Conservation (phyloP, 78 protist genomes). For the Guillardia theta region DNA sequence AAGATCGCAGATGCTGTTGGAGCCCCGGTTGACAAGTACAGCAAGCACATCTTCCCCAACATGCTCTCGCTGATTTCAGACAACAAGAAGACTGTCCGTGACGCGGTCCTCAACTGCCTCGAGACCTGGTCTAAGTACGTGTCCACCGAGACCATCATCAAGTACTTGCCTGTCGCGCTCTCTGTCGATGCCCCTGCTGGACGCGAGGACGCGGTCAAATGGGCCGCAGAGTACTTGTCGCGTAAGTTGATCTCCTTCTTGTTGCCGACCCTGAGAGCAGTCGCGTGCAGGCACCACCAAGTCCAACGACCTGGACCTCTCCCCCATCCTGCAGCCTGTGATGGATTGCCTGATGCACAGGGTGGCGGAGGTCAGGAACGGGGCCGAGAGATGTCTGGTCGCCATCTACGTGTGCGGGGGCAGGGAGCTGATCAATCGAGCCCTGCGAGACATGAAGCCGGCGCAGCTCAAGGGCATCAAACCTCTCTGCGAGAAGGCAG, state of each 20-base stretch:
- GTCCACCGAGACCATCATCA: neutral
- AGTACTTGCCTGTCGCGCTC: slow-evolving; percentile 23
- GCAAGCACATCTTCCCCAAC: neutral
- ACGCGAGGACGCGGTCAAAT: slow-evolving; percentile 9
- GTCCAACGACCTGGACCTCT: neutral
- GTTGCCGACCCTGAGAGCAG: neutral
- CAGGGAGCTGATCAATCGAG: neutral
- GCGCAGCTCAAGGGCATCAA: slow-evolving; percentile 29
- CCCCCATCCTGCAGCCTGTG: neutral
- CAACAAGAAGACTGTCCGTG: slow-evolving; percentile 22
- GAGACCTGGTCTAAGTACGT: neutral
- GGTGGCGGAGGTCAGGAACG: slow-evolving; percentile 25
- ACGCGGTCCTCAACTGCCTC: slow-evolving; percentile 29
- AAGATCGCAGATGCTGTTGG: neutral
- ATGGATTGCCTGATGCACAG: slow-evolving; percentile 15
- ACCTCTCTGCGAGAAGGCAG: slow-evolving; percentile 12
- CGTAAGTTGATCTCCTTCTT: neutral
- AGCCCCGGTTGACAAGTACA: neutral
- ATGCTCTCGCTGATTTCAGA: slow-evolving; percentile 26
- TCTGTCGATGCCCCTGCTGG: slow-evolving; percentile 29
- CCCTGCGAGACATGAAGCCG: slow-evolving; percentile 30
- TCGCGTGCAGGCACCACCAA: neutral
- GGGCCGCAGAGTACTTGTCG: neutral
- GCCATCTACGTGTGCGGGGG: neutral
- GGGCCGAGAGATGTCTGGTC: slow-evolving; percentile 11